Base-by-base conservation (phyloP, 2,329 filamentous ascomycete genomes). In the Rhynchosporium agropyri region DNA sequence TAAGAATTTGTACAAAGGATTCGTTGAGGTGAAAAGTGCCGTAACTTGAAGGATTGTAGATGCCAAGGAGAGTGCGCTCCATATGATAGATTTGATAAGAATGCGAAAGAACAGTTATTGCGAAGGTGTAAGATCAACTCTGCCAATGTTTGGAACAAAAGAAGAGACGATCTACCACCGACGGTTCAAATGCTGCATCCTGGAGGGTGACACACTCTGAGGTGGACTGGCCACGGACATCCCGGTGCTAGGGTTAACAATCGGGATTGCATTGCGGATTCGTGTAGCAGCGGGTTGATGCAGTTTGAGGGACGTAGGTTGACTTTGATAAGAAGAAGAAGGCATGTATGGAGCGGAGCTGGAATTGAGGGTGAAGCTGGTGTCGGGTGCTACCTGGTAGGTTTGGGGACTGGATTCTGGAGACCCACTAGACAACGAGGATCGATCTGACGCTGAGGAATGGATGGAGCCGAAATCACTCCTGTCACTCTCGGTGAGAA, bases 241-340 rank as follows among this genome's bases (percentile, higher is more conserved):
- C 74, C 95, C 92, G 62, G 94, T 97, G 70, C 86, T 90, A 60
- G 95, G 95, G 82, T 99, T 96, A 78, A 98, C 91, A 76, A 99
- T 99, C 64, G 94, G 94, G 70, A 98, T 98, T 74, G 95, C 92
- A 77, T 97, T 98, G 78, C 92, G 91, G 63, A 89, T 87, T 70
- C 95, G 91, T 68, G 93, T 91, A 66, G 93, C 91, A 66, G 93
- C 84, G 65, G 93, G 92, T 81, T 97, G 94, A 79, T 97, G 92
- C 67, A 96, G 83, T 80, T 96, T 97, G 71, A 94, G 72, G 82
- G 78, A 86, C 66, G 79, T 78, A 65, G 82, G 86, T 72, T 87
- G 89, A 76, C 79, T 82, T 72, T 90, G 87, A 77, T 85, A 90
- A 40, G 87, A 36, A 36, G 87, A 36, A 36, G 33, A 83, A 59